A percentile compares a stretch with the other conserved stretches of the same genome.
These are phyloP conservation scores for Talaromyces atroroseus DNA, from an alignment of 2,329 filamentous ascomycete species.

Conservation along the genomic window DNA sequence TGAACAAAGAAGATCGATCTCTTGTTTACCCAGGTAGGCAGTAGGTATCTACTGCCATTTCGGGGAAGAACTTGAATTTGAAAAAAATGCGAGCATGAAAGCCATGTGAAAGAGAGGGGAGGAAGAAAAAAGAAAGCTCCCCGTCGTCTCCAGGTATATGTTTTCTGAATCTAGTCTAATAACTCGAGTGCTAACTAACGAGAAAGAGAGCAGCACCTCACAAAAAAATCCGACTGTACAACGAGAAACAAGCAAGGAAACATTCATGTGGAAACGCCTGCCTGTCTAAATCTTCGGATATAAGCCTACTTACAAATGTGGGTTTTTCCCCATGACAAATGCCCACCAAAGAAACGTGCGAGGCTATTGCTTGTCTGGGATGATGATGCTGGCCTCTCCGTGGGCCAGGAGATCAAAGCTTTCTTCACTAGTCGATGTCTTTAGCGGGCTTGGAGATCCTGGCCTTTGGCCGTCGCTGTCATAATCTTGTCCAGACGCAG, in stretches of 20 bases:
- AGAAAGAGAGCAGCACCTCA: too few relatives aligned
- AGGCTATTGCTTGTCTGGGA: conserved; percentile 8
- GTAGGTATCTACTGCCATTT: background rate
- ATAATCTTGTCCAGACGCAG: background rate
- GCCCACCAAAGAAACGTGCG: background rate
- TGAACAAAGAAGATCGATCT: background rate
- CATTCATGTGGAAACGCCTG: background rate
- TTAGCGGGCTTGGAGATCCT: conserved; percentile 29
- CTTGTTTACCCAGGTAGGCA: background rate
- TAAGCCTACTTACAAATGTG: background rate
- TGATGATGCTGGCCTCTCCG: conserved; percentile 40
- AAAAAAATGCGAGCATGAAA: too few relatives aligned
- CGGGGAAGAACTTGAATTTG: background rate
- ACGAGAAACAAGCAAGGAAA: background rate
- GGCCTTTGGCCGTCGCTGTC: conserved; percentile 7
- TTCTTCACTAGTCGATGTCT: conserved; percentile 41
- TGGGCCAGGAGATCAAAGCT: conserved; percentile 43
- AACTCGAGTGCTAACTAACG: too few relatives aligned
- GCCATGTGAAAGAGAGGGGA: background rate
- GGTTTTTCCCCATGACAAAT: too few relatives aligned
- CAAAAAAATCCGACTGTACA: too few relatives aligned
- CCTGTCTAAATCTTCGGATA: background rate
- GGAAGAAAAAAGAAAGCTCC: background rate
- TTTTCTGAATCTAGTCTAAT: too few relatives aligned
- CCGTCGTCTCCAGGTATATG: too few relatives aligned